These are phyloP conservation scores for Copromyces sp. DNA, from an alignment of 495 filamentous ascomycete genomes.

Conservation along the genomic window DNA sequence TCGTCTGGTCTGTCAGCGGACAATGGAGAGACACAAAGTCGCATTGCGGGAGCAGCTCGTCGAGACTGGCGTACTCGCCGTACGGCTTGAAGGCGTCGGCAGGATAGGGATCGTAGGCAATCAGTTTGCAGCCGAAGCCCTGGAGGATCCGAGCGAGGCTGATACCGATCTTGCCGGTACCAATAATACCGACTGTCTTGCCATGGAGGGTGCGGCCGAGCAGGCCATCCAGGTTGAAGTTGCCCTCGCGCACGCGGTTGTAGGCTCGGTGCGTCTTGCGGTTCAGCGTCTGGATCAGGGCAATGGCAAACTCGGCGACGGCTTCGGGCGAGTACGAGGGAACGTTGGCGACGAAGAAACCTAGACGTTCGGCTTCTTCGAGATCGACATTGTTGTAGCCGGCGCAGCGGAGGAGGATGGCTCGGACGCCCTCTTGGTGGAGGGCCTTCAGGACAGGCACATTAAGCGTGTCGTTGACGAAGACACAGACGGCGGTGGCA, in stretches of 20 bases:
- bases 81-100: slow-evolving; percentile 37
- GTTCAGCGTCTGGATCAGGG: slow-evolving; percentile 58
- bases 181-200: slow-evolving; percentile 50
- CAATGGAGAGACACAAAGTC: slow-evolving; percentile 59
- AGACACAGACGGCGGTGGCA: slow-evolving; percentile 54
- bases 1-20: slow-evolving; percentile 48
- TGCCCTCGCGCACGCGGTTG: slow-evolving; percentile 62
- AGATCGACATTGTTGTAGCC: slow-evolving; percentile 65
- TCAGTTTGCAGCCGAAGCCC: slow-evolving; percentile 52
- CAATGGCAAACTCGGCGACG: slow-evolving; percentile 61
- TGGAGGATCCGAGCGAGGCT: slow-evolving; percentile 42
- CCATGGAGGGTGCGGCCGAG: slow-evolving; percentile 50
- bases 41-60: slow-evolving; percentile 40
- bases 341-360: slow-evolving; percentile 56
- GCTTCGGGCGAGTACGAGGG: slow-evolving; percentile 62
- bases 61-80: slow-evolving; percentile 46
- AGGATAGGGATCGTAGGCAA: slow-evolving; percentile 49
- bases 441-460: slow-evolving; percentile 42
- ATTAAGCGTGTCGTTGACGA: slow-evolving; percentile 56
- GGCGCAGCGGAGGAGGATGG: slow-evolving; percentile 57
- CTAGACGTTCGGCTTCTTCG: slow-evolving; percentile 39
- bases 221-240: slow-evolving; percentile 57
- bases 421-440: slow-evolving; percentile 37
- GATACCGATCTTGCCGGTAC: slow-evolving; percentile 45
- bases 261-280: slow-evolving; percentile 62